These are phyloP conservation scores for Coffea humblotiana DNA, from an alignment of 305 asterid species.

Conservation along the genomic window DNA sequence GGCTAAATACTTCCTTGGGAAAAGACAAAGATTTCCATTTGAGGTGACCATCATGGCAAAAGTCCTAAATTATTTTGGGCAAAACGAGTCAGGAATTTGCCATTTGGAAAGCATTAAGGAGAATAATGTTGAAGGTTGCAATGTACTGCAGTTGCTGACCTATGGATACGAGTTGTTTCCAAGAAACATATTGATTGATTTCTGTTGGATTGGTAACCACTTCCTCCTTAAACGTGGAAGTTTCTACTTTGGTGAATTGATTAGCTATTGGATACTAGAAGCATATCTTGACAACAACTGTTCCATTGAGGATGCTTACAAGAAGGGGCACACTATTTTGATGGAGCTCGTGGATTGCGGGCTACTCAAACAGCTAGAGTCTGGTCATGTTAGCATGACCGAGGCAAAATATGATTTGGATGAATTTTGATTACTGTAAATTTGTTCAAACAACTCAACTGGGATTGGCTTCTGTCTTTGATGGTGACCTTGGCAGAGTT, in stretches of 20 bases:
- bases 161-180: constrained; percentile 27
- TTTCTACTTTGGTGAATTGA: constrained; percentile 39
- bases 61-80: constrained; percentile 23
- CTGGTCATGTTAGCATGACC: constrained; percentile 22
- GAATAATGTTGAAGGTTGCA: constrained; percentile 11
- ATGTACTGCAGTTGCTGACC: constrained; percentile 19
- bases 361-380: constrained; percentile 32
- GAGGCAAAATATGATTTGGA: constrained; percentile 11
- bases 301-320: constrained; percentile 33
- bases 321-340: constrained; percentile 36
- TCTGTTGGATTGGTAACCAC: constrained; percentile 22
- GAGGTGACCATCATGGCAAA: constrained; percentile 32
- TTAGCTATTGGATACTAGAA: constrained; percentile 51
- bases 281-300: constrained; percentile 41
- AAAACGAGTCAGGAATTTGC: constrained; percentile 10
- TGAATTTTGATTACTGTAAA: constrained; percentile 13
- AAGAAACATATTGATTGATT: constrained; percentile 31
- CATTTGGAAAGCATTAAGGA: constrained; percentile 18
- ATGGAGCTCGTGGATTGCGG: constrained; percentile 45
- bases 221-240: constrained; percentile 29
- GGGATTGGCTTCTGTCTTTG: constrained; percentile 39
- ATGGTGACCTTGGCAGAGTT: constrained; percentile 32
- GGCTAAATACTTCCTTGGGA: constrained; percentile 26
- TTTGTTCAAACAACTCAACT: constrained; percentile 19
- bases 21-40: constrained; percentile 26